Base-by-base conservation (phyloP, 78 protist species). In the Protostelium mycophagum region DNA sequence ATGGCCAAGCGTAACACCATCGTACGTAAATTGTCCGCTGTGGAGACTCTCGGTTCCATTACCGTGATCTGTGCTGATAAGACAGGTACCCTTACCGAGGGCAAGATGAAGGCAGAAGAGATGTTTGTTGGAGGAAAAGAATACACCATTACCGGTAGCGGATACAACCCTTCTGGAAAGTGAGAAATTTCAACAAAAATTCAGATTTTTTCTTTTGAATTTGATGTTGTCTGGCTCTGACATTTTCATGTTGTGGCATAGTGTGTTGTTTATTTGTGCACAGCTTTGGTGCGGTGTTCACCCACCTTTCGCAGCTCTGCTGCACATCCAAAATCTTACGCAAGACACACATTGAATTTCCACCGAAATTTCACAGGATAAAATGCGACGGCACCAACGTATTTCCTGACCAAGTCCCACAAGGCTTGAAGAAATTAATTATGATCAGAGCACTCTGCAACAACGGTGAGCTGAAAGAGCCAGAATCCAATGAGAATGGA, bases 61-160 rank as follows among this genome's bases (percentile, higher is more conserved):
- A 84, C 97, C 36, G 95, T 98, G 85, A 97, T 99, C 86, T 95
- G 98, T 95, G 94, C 97, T 25, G 99, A 99, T 91, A 99, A 99
- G 96, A 99, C 99, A 0, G 99, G 99, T 28, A 99, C 99, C 1
- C 91, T 99, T 29, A 99, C 99, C 51, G 89, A 90, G 37, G 97
- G 97, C 95, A 84, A 93, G 92, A 98, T 98, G 99, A 88, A 51
- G 73, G 73, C 73, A 51, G 73, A 51, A 16, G 73, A 51, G 16
- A 16, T 51, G 73, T 51, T 25, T 16, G 73, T 51, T 5, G 5
- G 31, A 25, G 73, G 73, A 51, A 51, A 51, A 16, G 16, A 51
- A 16, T 51, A 51, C 73, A 51, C 73, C 73, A 16, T 51, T 5
- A 25, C 73, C 16, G 73, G 73, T 25, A 25, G 31, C 5, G 73